A percentile compares a stretch with the other conserved stretches of the same genome.
These are phyloP conservation scores for Tetragonia tetragonoides DNA, from an alignment of 148 eudicot genomes.

Conservation along the genomic window DNA sequence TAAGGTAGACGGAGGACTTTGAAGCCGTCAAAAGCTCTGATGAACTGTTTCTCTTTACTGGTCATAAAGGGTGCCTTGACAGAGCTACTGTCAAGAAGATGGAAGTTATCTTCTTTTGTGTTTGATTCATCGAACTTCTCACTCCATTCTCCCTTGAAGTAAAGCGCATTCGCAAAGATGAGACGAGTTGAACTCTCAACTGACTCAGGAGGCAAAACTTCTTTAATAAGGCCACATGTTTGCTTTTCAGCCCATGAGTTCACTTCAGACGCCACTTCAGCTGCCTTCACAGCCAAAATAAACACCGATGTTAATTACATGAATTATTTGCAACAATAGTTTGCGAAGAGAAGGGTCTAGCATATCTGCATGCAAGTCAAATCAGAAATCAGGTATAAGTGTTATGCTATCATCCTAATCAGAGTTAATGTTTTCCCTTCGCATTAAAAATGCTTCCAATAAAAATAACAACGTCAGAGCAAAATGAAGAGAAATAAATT, in stretches of 20 bases:
- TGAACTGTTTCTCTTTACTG: constrained; percentile 59
- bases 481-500: too few species aligned
- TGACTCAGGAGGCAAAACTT: constrained; percentile 71
- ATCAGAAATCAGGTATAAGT: too few species aligned
- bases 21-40: constrained; percentile 53
- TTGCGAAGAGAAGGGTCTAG: too few species aligned
- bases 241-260: constrained; percentile 24
- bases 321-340: too few species aligned
- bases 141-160: constrained; percentile 87
- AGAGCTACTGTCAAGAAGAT: constrained; percentile 39
- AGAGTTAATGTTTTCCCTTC: too few species aligned
- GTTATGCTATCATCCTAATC: too few species aligned
- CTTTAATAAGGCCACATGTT: constrained; percentile 73
- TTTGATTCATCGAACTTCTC: constrained; percentile 60
- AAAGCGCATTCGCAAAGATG: constrained; percentile 77
- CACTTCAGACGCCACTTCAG: constrained; percentile 59
- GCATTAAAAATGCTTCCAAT: too few species aligned
- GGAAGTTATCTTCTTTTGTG: constrained; percentile 38
- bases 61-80: constrained; percentile 86
- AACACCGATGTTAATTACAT: constrained; percentile 5
- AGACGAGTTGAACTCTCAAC: constrained; percentile 63
- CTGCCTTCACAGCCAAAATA: constrained; percentile 46
- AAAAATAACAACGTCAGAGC: too few species aligned
- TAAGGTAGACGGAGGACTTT: constrained; percentile 73
- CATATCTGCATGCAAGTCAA: too few species aligned